Percentiles rank a stretch among this genome's conserved stretches.
phyloP scores from a whole-genome alignment of 2,329 filamentous ascomycete species.

The Exophiala viscosa region DNA sequence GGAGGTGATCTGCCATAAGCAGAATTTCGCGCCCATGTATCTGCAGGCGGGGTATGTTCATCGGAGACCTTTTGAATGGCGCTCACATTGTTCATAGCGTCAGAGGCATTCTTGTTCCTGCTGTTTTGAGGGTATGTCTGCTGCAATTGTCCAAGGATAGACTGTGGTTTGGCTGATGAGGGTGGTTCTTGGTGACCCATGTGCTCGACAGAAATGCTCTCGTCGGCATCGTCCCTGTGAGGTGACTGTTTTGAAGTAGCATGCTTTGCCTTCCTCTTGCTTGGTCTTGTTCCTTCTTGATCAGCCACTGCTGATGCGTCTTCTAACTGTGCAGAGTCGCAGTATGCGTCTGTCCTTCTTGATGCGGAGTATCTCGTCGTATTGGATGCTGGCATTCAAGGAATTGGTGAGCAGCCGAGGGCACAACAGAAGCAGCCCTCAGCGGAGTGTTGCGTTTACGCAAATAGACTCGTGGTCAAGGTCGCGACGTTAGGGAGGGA shows the following conservation, averaged over 20 bases:
- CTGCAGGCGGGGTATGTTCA: conserved; percentile 25
- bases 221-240: conserved; percentile 20
- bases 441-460: conserved; percentile 1
- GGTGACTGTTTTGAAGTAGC: conserved; percentile 21
- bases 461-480: background rate
- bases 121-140: conserved; percentile 14
- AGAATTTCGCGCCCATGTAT: conserved; percentile 16
- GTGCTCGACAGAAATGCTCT: conserved; percentile 10
- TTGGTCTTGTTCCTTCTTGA: conserved; percentile 18
- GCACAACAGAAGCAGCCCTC: conserved; percentile 9
- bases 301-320: conserved; percentile 15
- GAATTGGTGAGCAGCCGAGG: conserved; percentile 4
- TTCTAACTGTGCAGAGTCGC: background rate
- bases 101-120: conserved; percentile 5
- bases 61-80: conserved; percentile 27
- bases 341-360: conserved; percentile 8
- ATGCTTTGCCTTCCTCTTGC: conserved; percentile 26
- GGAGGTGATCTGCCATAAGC: conserved; percentile 22
- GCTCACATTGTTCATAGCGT: conserved; percentile 20
- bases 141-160: conserved; percentile 20
- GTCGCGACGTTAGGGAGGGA: conserved; percentile 1
- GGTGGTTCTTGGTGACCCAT: conserved; percentile 16
- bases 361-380: conserved; percentile 13
- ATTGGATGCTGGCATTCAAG: conserved; percentile 25
- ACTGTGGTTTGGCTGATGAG: conserved; percentile 9